Percentiles rank a stretch among this genome's conserved stretches.
These are phyloP conservation scores for Xylariaceae sp. DNA, from an alignment of 2,329 filamentous ascomycete species.

Conservation along the genomic window DNA sequence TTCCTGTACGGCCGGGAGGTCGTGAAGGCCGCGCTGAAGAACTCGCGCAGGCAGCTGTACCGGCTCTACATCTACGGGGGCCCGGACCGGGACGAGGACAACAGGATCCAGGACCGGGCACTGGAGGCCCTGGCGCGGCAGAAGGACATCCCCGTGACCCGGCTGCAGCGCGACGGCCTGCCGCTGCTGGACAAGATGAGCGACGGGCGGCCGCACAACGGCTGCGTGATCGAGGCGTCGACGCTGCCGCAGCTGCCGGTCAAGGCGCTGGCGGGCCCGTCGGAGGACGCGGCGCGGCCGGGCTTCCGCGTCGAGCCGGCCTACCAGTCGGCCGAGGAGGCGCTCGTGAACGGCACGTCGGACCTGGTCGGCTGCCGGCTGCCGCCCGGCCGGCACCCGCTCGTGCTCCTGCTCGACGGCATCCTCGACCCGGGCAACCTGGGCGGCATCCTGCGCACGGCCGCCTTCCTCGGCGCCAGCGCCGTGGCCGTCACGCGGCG, in stretches of 20 bases:
- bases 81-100: slow-evolving; percentile 45
- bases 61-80: slow-evolving; percentile 70
- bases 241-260: slow-evolving; percentile 69
- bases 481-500: slow-evolving; percentile 70
- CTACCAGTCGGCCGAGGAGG: slow-evolving; percentile 68
- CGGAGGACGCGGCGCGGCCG: slow-evolving; percentile 33
- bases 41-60: slow-evolving; percentile 65
- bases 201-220: slow-evolving; percentile 78
- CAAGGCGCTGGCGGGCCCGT: slow-evolving; percentile 44
- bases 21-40: slow-evolving; percentile 69
- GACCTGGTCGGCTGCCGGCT: slow-evolving; percentile 36
- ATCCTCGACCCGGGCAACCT: slow-evolving; percentile 85
- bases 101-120: slow-evolving; percentile 34
- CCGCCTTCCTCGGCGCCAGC: slow-evolving; percentile 83
- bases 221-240: slow-evolving; percentile 79
- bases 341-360: slow-evolving; percentile 60
- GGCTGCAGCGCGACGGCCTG: slow-evolving; percentile 52
- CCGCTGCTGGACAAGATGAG: slow-evolving; percentile 77
- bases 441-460: slow-evolving; percentile 80
- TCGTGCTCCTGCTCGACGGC: slow-evolving; percentile 67
- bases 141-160: slow-evolving; percentile 45
- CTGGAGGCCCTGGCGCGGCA: slow-evolving; percentile 40
- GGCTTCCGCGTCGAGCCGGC: slow-evolving; percentile 55
- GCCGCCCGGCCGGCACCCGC: slow-evolving; percentile 47
- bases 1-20: slow-evolving; percentile 83